phyloP scores from a whole-genome alignment of 306 rosid species.

The Senna siamea region DNA sequence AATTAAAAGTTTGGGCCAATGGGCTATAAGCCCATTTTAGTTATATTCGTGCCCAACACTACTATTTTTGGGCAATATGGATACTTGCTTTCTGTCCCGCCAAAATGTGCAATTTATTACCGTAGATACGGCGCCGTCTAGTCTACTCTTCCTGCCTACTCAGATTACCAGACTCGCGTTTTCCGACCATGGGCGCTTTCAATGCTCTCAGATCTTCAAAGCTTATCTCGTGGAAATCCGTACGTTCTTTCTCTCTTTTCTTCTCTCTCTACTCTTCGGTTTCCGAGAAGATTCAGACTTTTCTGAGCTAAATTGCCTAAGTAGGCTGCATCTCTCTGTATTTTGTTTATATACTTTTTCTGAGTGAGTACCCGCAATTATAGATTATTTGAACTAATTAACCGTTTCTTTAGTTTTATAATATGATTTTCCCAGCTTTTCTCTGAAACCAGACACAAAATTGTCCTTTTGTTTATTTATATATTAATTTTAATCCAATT shows the following conservation, averaged over 20 bases:
- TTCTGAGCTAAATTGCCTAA: neutral
- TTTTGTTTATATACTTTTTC: neutral
- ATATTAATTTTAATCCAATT: neutral
- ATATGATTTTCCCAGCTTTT: constrained; percentile 6
- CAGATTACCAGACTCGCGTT: neutral
- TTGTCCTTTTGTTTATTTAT: neutral
- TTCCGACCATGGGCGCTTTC: constrained; percentile 41
- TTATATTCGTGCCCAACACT: no score
- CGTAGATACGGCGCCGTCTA: neutral
- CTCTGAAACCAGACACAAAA: constrained; percentile 26
- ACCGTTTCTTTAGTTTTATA: neutral
- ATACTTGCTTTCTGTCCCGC: neutral
- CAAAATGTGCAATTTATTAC: neutral
- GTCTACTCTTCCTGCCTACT: neutral
- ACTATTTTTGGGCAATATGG: no score
- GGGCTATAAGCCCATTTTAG: no score
- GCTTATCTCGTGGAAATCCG: constrained; percentile 69
- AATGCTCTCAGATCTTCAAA: constrained; percentile 62
- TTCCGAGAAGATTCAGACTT: neutral
- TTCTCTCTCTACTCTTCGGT: constrained; percentile 26
- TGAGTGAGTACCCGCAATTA: neutral
- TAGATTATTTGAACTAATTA: neutral
- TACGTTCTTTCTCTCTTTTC: constrained; percentile 30
- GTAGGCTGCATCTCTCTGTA: neutral
- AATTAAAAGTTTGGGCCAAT: no score